phyloP scores from a whole-genome alignment of 1,284 basidiomycete species.

The Laetiporus sulphureus region DNA sequence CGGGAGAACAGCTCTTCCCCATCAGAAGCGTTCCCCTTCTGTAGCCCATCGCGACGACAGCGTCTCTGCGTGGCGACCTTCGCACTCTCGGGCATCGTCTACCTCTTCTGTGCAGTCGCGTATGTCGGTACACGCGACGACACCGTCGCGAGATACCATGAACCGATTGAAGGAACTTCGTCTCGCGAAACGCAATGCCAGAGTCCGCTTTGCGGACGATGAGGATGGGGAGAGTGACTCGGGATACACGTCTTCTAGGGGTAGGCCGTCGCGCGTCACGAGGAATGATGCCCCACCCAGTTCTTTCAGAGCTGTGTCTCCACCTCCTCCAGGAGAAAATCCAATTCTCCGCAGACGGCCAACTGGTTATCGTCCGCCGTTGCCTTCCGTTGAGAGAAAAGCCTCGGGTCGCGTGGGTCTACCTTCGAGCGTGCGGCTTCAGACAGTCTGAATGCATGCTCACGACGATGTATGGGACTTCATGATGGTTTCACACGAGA shows the following conservation, averaged over 20 bases:
- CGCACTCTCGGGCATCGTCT: not conserved
- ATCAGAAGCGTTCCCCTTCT: conserved; percentile 6
- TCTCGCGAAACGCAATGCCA: conserved; percentile 41
- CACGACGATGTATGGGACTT: no score
- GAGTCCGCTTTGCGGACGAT: conserved; percentile 16
- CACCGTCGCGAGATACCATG: conserved; percentile 29
- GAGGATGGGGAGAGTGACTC: not conserved
- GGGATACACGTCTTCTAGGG: not conserved
- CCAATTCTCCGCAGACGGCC: no score
- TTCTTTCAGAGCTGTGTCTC: no score
- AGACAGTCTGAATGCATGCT: conserved; percentile 3
- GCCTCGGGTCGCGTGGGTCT: conserved; percentile 3
- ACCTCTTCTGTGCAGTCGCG: conserved; percentile 9
- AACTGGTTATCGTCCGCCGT: no score
- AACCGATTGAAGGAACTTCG: conserved; percentile 47
- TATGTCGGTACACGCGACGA: conserved; percentile 15
- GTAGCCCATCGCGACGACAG: conserved; percentile 5
- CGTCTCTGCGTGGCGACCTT: conserved; percentile 3
- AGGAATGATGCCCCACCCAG: no score
- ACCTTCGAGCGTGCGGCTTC: conserved; percentile 5
- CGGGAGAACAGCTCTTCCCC: conserved; percentile 7
- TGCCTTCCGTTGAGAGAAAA: not conserved
- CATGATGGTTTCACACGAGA: no score
- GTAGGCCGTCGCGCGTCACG: no score
- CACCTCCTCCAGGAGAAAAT: no score